These are phyloP conservation scores for Spiraea crenata DNA, from an alignment of 331 rosid species.

Conservation along the genomic window DNA sequence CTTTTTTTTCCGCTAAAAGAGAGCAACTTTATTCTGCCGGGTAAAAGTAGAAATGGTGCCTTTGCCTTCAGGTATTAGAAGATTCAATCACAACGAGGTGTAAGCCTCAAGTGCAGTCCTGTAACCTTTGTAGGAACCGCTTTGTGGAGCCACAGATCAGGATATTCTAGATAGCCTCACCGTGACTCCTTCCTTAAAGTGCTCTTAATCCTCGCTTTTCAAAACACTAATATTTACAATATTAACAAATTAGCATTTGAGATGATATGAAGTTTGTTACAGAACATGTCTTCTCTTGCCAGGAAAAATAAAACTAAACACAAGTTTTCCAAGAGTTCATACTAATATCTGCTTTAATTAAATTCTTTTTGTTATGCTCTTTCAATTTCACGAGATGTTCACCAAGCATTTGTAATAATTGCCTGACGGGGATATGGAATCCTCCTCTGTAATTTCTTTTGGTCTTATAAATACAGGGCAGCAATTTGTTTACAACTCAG, in stretches of 20 bases:
- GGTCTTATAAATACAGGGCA: constrained; percentile 47
- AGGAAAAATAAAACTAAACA: neutral
- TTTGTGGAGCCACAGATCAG: neutral
- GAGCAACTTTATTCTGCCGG: neutral
- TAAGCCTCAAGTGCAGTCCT: neutral
- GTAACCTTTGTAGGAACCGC: neutral
- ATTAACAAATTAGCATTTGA: neutral
- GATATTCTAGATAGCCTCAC: neutral
- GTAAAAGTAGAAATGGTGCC: neutral
- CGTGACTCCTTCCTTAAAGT: neutral
- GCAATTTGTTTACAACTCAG: constrained; percentile 48
- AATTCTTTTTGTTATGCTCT: neutral
- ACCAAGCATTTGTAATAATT: neutral
- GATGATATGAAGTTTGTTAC: neutral
- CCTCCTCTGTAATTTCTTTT: neutral
- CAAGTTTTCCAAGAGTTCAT: neutral
- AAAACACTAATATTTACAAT: neutral
- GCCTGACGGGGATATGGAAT: neutral
- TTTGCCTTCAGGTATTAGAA: neutral
- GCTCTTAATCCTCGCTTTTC: neutral
- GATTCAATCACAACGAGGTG: neutral
- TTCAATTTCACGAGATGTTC: neutral
- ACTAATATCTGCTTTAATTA: neutral
- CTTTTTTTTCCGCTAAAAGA: neutral
- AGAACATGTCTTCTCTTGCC: neutral